These are phyloP conservation scores for Sphaerobolus stellatus DNA, from an alignment of 1,284 basidiomycete species.

Conservation along the genomic window DNA sequence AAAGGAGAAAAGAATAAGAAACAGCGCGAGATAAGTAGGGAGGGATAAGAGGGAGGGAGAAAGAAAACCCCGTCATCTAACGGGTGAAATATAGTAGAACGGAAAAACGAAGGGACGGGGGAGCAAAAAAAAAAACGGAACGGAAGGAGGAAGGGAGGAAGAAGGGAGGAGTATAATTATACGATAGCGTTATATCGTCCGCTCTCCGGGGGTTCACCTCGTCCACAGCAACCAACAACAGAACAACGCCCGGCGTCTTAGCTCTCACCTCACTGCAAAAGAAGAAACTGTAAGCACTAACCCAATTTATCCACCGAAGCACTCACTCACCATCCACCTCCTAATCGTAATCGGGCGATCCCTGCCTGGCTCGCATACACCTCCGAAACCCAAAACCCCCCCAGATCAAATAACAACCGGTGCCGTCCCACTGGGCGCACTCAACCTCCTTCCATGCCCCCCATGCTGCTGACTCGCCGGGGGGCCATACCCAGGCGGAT, in stretches of 20 bases:
- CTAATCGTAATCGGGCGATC: no score
- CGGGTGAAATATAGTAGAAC: neutral
- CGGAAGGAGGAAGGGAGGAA: neutral
- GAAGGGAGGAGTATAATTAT: neutral
- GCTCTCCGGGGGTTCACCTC: neutral
- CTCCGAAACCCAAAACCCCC: no score
- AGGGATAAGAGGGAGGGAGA: no score
- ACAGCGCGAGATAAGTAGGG: no score
- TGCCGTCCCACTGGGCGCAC: neutral
- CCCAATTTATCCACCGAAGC: neutral
- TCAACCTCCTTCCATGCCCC: neutral
- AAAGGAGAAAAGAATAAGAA: no score
- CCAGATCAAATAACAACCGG: neutral
- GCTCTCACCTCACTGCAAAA: neutral
- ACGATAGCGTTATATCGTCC: no score
- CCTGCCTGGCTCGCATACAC: no score
- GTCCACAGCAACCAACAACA: neutral
- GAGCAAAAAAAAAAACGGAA: neutral
- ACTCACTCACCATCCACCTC: neutral
- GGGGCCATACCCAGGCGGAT: neutral
- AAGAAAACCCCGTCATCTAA: no score
- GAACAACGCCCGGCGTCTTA: neutral
- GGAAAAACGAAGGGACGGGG: neutral
- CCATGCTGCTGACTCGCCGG: neutral
- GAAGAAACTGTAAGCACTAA: neutral